Evolutionary conservation across 768 basidiomycete genomes (phyloP).

Genomic region (Cubamyces sp.): DNA sequence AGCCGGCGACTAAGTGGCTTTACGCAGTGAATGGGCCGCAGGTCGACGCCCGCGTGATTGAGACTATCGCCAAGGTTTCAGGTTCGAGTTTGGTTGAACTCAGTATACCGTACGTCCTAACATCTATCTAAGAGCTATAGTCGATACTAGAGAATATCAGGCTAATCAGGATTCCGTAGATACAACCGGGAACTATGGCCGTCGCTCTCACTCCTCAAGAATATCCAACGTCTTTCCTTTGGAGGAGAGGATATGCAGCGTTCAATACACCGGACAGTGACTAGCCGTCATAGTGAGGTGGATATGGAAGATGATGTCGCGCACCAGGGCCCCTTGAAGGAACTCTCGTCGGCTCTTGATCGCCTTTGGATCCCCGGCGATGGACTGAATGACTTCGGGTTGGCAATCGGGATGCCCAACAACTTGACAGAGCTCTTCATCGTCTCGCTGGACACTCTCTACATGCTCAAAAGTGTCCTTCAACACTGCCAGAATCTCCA

Average conservation of each 20-base stretch:
- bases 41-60: too few relatives aligned
- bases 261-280: too few relatives aligned
- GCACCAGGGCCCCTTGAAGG: background rate
- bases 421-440: slow-evolving; percentile 17
- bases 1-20: too few relatives aligned
- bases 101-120: too few relatives aligned
- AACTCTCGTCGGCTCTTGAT: background rate
- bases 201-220: background rate
- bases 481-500: slow-evolving; percentile 11
- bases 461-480: slow-evolving; percentile 6
- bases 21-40: too few relatives aligned
- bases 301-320: background rate
- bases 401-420: background rate
- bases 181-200: background rate
- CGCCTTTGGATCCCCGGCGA: slow-evolving; percentile 5
- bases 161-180: background rate
- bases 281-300: too few relatives aligned
- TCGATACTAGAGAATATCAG: background rate
- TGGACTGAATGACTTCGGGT: background rate
- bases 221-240: background rate
- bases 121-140: too few relatives aligned
- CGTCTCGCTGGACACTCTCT: background rate
- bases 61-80: too few relatives aligned
- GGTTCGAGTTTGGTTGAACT: too few relatives aligned
- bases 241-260: background rate